A percentile compares a stretch with the other conserved stretches of the same genome.
These are phyloP conservation scores for Cladosporium austrohemisphaericum DNA, from an alignment of 2,329 filamentous ascomycete genomes.

Conservation along the genomic window DNA sequence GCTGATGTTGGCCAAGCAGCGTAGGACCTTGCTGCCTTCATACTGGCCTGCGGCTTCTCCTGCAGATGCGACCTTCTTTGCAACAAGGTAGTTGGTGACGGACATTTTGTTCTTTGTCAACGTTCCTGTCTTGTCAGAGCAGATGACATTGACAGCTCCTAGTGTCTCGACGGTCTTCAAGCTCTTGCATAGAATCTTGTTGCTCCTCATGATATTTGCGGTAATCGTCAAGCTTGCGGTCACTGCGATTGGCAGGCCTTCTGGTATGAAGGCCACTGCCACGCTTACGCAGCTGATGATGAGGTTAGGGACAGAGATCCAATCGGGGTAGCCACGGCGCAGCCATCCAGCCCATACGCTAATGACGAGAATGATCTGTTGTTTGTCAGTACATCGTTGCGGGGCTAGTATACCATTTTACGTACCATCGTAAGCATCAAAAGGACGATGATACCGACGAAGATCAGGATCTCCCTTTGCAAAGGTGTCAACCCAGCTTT, in stretches of 20 bases:
- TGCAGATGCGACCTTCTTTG: conserved; percentile 46
- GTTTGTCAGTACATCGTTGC: not conserved
- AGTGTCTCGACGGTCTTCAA: conserved; percentile 75
- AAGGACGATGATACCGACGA: conserved; percentile 65
- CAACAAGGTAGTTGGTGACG: conserved; percentile 65
- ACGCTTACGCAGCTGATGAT: conserved; percentile 69
- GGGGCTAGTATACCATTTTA: conserved; percentile 24
- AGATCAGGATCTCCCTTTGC: conserved; percentile 69
- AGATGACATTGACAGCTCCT: conserved; percentile 68
- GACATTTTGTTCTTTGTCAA: conserved; percentile 50
- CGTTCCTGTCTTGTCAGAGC: conserved; percentile 74
- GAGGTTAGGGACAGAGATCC: conserved; percentile 67
- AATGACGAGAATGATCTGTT: conserved; percentile 46
- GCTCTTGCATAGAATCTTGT: conserved; percentile 75
- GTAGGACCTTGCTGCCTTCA: conserved; percentile 38
- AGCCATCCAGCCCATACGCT: conserved; percentile 62
- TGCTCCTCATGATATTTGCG: conserved; percentile 71
- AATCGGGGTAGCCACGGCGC: conserved; percentile 61
- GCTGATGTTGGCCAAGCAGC: conserved; percentile 58
- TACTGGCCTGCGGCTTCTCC: conserved; percentile 48
- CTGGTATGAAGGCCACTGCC: conserved; percentile 72
- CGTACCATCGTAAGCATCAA: conserved; percentile 64
- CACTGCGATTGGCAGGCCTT: conserved; percentile 67
- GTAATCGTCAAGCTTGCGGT: conserved; percentile 68
- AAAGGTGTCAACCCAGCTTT: conserved; percentile 65